Conservation (phyloP, 352 stramenopile species). For the Plasmopara muralis region DNA sequence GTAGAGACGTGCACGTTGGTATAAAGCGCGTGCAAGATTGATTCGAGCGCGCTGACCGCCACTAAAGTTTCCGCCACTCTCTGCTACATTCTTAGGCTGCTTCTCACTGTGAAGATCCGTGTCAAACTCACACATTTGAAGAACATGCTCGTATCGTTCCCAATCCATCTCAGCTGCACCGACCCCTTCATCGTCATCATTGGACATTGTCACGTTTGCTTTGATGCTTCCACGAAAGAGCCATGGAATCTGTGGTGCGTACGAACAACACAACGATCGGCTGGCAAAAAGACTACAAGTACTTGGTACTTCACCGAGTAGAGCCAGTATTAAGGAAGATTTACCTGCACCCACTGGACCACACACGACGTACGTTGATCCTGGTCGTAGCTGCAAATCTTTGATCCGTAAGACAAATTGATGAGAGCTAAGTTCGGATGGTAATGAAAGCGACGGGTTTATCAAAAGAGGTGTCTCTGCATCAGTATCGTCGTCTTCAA, state of each 20-base stretch:
- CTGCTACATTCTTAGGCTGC: constrained; percentile 40
- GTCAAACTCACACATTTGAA: constrained; percentile 68
- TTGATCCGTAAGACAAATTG: constrained; percentile 46
- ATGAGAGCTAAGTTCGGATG: background rate
- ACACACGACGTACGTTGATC: constrained; percentile 55
- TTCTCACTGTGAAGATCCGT: constrained; percentile 42
- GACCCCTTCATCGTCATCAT: constrained; percentile 10
- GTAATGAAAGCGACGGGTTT: constrained; percentile 2
- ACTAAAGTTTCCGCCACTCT: constrained; percentile 81
- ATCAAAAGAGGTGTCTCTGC: constrained; percentile 19
- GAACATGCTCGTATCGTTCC: constrained; percentile 37
- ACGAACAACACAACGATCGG: constrained; percentile 30
- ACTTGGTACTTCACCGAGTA: constrained; percentile 94
- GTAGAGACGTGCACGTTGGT: constrained; percentile 58
- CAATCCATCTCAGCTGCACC: constrained; percentile 23
- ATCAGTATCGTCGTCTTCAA: constrained; percentile 2
- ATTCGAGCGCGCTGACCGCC: constrained; percentile 79
- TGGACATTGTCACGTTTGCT: constrained; percentile 56
- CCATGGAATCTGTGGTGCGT: constrained; percentile 75
- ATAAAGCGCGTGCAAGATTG: constrained; percentile 79
- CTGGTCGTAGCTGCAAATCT: constrained; percentile 30
- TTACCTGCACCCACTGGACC: constrained; percentile 94
- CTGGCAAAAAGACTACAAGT: background rate
- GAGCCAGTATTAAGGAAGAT: constrained; percentile 89
- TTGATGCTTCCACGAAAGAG: constrained; percentile 55